Percentiles rank a stretch among this genome's conserved stretches.
These are phyloP conservation scores for Comarum palustre DNA, from an alignment of 306 rosid genomes.

Conservation along the genomic window DNA sequence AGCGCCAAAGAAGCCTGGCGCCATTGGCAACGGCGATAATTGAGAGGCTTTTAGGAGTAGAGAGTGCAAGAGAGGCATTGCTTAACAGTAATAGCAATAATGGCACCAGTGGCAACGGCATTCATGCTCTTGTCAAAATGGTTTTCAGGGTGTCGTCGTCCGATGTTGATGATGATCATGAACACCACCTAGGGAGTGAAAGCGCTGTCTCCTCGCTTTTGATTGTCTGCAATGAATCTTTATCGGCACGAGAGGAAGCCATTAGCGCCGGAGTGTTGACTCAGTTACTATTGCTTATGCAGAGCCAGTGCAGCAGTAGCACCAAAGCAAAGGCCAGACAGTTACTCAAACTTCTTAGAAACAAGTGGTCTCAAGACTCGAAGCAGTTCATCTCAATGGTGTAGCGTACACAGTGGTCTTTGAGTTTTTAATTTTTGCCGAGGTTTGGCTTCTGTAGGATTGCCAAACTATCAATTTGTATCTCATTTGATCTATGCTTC, in stretches of 20 bases:
- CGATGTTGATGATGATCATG: neutral
- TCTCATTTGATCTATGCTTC: neutral
- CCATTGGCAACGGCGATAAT: slow-evolving; percentile 42
- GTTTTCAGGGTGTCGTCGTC: slow-evolving; percentile 53
- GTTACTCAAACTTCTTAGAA: slow-evolving; percentile 75
- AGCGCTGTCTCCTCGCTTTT: slow-evolving; percentile 58
- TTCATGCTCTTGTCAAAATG: slow-evolving; percentile 52
- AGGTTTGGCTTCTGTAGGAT: slow-evolving; percentile 4
- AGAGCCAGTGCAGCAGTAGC: slow-evolving; percentile 55
- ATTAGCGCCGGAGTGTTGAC: slow-evolving; percentile 57
- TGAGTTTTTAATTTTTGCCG: neutral
- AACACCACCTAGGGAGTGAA: slow-evolving; percentile 55
- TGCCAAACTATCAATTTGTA: neutral
- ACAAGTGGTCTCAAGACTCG: slow-evolving; percentile 50
- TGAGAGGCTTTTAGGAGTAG: slow-evolving; percentile 54
- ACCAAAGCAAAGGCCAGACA: slow-evolving; percentile 71
- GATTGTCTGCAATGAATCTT: slow-evolving; percentile 43
- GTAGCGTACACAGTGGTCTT: neutral
- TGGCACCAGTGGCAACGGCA: slow-evolving; percentile 27
- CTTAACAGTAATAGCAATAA: slow-evolving; percentile 20
- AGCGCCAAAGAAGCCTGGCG: slow-evolving; percentile 36
- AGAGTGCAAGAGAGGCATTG: slow-evolving; percentile 52
- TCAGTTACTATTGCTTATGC: slow-evolving; percentile 67
- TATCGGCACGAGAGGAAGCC: slow-evolving; percentile 61
- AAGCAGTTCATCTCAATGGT: slow-evolving; percentile 1